Evolutionary conservation across 1,284 basidiomycete genomes (phyloP).

Genomic region (Melampsora allii-populina): DNA sequence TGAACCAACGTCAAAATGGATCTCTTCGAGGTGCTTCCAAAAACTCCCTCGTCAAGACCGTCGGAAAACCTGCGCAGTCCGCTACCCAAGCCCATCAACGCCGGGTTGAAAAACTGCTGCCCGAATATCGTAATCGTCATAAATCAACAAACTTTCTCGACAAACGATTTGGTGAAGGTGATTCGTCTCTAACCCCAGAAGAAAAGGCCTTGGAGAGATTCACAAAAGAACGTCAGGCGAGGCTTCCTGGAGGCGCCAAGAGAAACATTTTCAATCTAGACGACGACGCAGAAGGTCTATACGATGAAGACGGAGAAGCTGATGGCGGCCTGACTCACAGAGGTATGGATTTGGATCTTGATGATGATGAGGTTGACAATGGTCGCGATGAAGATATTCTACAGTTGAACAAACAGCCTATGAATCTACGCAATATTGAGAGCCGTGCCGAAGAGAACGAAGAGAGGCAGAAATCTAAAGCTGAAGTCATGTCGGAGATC

Average conservation of each 20-base stretch:
- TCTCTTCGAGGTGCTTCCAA: background rate
- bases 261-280: conserved; percentile 82
- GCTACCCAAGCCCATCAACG: conserved; percentile 45
- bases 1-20: conserved; percentile 5
- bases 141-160: conserved; percentile 87
- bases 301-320: conserved; percentile 47
- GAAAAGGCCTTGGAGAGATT: conserved; percentile 97
- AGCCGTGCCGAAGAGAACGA: conserved; percentile 48
- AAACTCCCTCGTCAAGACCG: conserved; percentile 11
- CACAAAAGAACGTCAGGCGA: conserved; percentile 77
- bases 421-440: conserved; percentile 55
- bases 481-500: conserved; percentile 96
- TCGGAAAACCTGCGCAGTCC: conserved; percentile 34
- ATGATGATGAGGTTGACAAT: conserved; percentile 50
- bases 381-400: conserved; percentile 44
- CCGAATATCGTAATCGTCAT: conserved; percentile 70
- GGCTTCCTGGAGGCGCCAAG: conserved; percentile 60
- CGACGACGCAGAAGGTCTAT: conserved; percentile 71
- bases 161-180: conserved; percentile 91
- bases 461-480: conserved; percentile 79
- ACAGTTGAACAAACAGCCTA: background rate
- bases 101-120: conserved; percentile 66
- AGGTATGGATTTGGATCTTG: conserved; percentile 53
- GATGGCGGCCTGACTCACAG: conserved; percentile 51
- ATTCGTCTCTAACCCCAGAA: conserved; percentile 83